phyloP scores from a whole-genome alignment of 495 filamentous ascomycete genomes.

The Melanomma pulvis-pyrius region DNA sequence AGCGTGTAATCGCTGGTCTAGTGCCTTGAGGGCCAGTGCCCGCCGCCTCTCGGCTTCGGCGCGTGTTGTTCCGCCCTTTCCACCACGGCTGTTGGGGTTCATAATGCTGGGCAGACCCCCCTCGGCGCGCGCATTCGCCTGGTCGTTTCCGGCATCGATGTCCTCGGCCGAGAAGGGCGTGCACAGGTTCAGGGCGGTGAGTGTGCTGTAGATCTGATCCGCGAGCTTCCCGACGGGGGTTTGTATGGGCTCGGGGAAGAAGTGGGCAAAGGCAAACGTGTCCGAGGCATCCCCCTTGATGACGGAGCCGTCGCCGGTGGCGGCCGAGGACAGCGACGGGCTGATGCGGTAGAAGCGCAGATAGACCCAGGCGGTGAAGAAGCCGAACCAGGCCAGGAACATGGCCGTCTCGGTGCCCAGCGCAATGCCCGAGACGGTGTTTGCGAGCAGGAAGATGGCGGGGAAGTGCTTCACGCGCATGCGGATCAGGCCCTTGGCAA shows the following conservation, averaged over 20 bases:
- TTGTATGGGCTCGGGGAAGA: slow-evolving; percentile 88
- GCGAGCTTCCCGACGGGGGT: slow-evolving; percentile 73
- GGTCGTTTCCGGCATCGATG: slow-evolving; percentile 76
- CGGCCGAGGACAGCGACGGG: slow-evolving; percentile 61
- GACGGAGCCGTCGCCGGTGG: slow-evolving; percentile 55
- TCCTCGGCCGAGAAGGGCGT: slow-evolving; percentile 86
- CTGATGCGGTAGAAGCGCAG: slow-evolving; percentile 83
- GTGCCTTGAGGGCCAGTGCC: slow-evolving; percentile 82
- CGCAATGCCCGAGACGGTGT: slow-evolving; percentile 74
- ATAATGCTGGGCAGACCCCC: slow-evolving; percentile 67
- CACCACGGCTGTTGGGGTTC: slow-evolving; percentile 50
- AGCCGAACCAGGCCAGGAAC: slow-evolving; percentile 76
- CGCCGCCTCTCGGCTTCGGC: slow-evolving; percentile 92
- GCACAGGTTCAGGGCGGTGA: slow-evolving; percentile 75
- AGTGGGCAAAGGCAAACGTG: slow-evolving; percentile 91
- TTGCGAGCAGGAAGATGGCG: slow-evolving; percentile 80
- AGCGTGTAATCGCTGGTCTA: slow-evolving; percentile 88
- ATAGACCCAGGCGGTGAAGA: slow-evolving; percentile 91
- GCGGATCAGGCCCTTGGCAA: slow-evolving; percentile 84
- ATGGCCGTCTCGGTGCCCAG: slow-evolving; percentile 85
- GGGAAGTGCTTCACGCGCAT: slow-evolving; percentile 94
- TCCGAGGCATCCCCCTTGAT: slow-evolving; percentile 89
- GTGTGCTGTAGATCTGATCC: slow-evolving; percentile 70
- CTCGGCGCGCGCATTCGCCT: slow-evolving; percentile 67
- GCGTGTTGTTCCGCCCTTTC: slow-evolving; percentile 58